These are phyloP conservation scores for Letharia columbiana DNA, from an alignment of 495 filamentous ascomycete genomes.

Conservation along the genomic window DNA sequence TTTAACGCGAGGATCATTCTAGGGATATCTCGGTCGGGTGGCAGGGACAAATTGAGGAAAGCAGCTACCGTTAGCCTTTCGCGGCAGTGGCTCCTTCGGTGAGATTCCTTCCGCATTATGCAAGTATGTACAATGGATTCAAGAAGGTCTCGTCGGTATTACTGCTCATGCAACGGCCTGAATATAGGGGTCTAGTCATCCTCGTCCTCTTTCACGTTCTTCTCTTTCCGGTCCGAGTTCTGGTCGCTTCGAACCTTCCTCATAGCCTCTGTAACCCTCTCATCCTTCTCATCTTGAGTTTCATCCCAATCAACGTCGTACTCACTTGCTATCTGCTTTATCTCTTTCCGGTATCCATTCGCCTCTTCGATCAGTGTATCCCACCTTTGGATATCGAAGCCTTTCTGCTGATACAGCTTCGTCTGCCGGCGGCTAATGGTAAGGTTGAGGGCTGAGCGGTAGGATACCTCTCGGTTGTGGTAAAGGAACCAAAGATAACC, in stretches of 20 bases:
- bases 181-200: slow-evolving; percentile 16
- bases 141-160: neutral
- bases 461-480: slow-evolving; percentile 81
- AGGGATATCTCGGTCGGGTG: neutral
- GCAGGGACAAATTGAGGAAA: neutral
- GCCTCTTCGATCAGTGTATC: slow-evolving; percentile 71
- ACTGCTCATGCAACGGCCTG: neutral
- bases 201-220: slow-evolving; percentile 37
- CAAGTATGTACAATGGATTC: neutral
- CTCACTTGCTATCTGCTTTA: slow-evolving; percentile 71
- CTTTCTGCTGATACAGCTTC: slow-evolving; percentile 62
- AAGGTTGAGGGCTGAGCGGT: slow-evolving; percentile 74
- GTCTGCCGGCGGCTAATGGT: slow-evolving; percentile 72
- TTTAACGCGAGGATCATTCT: neutral
- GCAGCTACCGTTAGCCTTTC: neutral
- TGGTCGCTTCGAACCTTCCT: slow-evolving; percentile 51
- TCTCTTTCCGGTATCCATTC: slow-evolving; percentile 70
- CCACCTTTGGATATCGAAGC: slow-evolving; percentile 72
- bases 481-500: slow-evolving; percentile 93
- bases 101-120: neutral
- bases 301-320: slow-evolving; percentile 97
- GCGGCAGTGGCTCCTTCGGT: neutral
- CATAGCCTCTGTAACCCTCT: slow-evolving; percentile 62
- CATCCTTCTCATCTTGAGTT: slow-evolving; percentile 61
- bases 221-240: slow-evolving; percentile 38